These are phyloP conservation scores for Globisporangium recalcitrans DNA, from an alignment of 352 stramenopile genomes.

Conservation along the genomic window DNA sequence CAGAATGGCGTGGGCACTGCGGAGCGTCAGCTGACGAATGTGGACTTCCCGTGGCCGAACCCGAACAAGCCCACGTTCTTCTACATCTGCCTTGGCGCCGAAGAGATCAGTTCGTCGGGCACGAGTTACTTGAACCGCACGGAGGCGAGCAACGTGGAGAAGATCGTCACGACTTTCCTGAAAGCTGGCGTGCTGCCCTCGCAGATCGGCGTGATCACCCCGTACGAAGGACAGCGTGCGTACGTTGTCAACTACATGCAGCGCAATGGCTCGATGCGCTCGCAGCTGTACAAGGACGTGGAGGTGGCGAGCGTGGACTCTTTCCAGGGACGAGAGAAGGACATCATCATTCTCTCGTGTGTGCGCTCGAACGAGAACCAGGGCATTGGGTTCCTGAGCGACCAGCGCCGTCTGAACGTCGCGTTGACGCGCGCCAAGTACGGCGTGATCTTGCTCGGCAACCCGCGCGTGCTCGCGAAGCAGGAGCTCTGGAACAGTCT, in stretches of 20 bases:
- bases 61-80: slow-evolving; percentile 98
- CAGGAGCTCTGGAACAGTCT: slow-evolving; percentile 96
- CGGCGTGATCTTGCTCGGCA: slow-evolving; percentile 97
- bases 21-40: slow-evolving; percentile 84
- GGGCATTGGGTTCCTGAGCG: slow-evolving; percentile 98
- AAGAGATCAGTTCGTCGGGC: slow-evolving; percentile 97
- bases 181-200: slow-evolving; percentile 87
- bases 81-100: slow-evolving; percentile 93
- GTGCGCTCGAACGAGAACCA: slow-evolving; percentile 99
- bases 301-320: slow-evolving; percentile 99
- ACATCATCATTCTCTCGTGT: slow-evolving; percentile 97
- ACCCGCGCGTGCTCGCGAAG: slow-evolving; percentile 96
- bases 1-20: slow-evolving; percentile 97
- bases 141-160: slow-evolving; percentile 97
- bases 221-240: slow-evolving; percentile 97
- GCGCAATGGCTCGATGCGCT: slow-evolving; percentile 90
- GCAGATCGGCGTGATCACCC: slow-evolving; percentile 97
- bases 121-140: slow-evolving; percentile 99
- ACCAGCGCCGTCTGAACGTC: slow-evolving; percentile 98
- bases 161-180: slow-evolving; percentile 96
- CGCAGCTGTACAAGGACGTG: slow-evolving; percentile 96
- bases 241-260: slow-evolving; percentile 99
- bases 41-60: slow-evolving; percentile 97
- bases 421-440: slow-evolving; percentile 98
- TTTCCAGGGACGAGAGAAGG: slow-evolving; percentile 99